These are phyloP conservation scores for Rhododendron simsii DNA, from an alignment of 148 eudicot genomes.

Conservation along the genomic window DNA sequence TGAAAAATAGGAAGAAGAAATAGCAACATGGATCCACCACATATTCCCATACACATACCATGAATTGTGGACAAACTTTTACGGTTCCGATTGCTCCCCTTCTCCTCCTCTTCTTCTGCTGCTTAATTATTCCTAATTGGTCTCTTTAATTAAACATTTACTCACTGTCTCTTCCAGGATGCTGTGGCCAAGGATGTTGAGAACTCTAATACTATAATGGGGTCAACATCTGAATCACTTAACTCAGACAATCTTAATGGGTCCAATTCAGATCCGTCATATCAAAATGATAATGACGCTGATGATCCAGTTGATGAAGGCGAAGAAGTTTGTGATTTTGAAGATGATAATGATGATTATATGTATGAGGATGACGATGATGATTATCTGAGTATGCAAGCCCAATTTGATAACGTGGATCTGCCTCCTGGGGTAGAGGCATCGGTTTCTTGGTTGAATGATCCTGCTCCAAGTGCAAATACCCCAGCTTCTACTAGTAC, in stretches of 20 bases:
- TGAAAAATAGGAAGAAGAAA: not conserved
- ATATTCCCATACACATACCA: not conserved
- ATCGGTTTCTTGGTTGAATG: constrained; percentile 57
- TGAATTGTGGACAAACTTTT: not conserved
- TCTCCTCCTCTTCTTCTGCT: not conserved
- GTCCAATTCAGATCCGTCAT: constrained; percentile 48
- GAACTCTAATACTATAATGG: constrained; percentile 19
- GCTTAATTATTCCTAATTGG: not conserved
- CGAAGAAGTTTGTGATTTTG: constrained; percentile 20
- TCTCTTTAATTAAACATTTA: not conserved
- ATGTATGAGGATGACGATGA: constrained; percentile 34
- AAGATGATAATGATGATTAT: constrained; percentile 27
- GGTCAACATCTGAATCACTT: constrained; percentile 38
- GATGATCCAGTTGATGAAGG: constrained; percentile 34
- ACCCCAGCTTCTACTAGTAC: constrained; percentile 13
- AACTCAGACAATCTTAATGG: constrained; percentile 30
- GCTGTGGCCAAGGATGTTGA: constrained; percentile 22
- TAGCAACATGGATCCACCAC: not conserved
- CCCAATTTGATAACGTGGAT: constrained; percentile 76
- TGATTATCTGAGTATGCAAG: constrained; percentile 60
- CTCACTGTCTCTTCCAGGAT: constrained; percentile 23
- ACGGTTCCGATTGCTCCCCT: not conserved
- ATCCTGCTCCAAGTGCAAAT: constrained; percentile 30
- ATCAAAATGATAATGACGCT: constrained; percentile 36
- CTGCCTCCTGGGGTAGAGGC: constrained; percentile 93